Percentiles rank a stretch among this genome's conserved stretches.
Evolutionary conservation across 768 basidiomycete species (phyloP).

Genomic region (Aureoboletus auriporus): DNA sequence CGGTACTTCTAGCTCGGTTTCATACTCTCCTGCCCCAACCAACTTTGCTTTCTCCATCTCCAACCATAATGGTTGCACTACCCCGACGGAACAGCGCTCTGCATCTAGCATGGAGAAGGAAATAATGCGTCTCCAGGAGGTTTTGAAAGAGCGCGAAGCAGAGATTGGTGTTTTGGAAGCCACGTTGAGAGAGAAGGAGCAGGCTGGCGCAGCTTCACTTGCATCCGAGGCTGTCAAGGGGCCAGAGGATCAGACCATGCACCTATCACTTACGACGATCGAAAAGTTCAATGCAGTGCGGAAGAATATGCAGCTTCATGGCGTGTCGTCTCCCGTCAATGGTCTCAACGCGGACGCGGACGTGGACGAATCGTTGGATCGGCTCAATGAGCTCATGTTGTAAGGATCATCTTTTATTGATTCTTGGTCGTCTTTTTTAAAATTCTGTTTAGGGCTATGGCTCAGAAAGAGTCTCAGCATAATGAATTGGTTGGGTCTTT

Average conservation of each 20-base stretch:
- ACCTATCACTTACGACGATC: constrained; percentile 68
- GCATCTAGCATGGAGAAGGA: constrained; percentile 87
- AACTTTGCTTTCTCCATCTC: constrained; percentile 58
- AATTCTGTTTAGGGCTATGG: constrained; percentile 73
- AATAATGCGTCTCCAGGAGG: constrained; percentile 92
- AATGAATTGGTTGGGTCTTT: constrained; percentile 74
- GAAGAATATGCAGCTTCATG: constrained; percentile 54
- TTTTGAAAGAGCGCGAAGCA: constrained; percentile 85
- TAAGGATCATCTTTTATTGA: constrained; percentile 36
- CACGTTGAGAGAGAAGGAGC: constrained; percentile 39
- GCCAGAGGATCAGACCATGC: constrained; percentile 26
- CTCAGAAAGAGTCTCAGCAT: constrained; percentile 91
- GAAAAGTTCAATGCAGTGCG: constrained; percentile 74
- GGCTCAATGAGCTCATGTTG: constrained; percentile 92
- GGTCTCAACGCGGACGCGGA: constrained; percentile 34
- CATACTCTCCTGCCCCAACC: constrained; percentile 56
- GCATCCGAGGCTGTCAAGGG: constrained; percentile 5
- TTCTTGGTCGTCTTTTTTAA: constrained; percentile 8
- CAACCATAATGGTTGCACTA: constrained; percentile 26
- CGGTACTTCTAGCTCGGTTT: constrained; percentile 63
- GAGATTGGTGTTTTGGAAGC: constrained; percentile 78
- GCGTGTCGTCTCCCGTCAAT: constrained; percentile 30
- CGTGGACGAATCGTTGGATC: constrained; percentile 67
- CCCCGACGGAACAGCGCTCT: constrained; percentile 59
- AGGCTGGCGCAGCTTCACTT: not conserved